Evolutionary conservation across 257 asterid genomes (phyloP), one percentile per base, ranked within the genome.

Genomic region (Solanum raphanifolium): DNA sequence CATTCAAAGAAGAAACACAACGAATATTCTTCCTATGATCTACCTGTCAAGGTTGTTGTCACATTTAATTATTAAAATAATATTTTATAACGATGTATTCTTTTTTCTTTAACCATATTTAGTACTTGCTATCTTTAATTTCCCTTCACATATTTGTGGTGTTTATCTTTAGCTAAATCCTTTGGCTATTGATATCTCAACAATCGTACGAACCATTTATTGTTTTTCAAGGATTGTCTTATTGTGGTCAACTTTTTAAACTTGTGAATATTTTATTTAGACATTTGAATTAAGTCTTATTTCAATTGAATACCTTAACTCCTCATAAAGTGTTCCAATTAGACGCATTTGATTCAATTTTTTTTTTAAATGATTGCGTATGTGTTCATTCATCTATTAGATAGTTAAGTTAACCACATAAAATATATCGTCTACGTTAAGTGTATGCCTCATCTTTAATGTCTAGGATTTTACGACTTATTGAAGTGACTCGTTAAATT

Each of bases 1-100:
- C 86, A 34, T 72, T 87, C 88, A 81, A 41, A 39, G 18, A 83
- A 31, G 65, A 55, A 55, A 55, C 62, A 6, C n/a, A 52, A 52
- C 62, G 4, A 52, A 41, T 27, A 3, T 81, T 81, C 39, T 81
- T 81, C 18, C 41, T 16, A 46, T 81, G 35, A 79, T 43, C 36
- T 78, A 41, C 68, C 68, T 8, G 27, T 46, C 66, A 46, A 46
- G 35, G n/a, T 81, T 16, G 20, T 46, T 81, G 68, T 81, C 27
- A 52, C 62, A 52, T 52, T 52, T 16, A 18, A 72, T 32, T 18
- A 18, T 32, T 18, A 72, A 34, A 72, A 34, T 36, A 36, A 23
- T 23, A 75, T 23, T 75, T 75, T 29, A 36, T 10, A 38, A 75
- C 21, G 34, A 75, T 18, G n/a, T 16, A 52, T 4, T 74, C 2